Base-by-base conservation (phyloP, 331 rosid genomes). In the Pyrus hybrid region DNA sequence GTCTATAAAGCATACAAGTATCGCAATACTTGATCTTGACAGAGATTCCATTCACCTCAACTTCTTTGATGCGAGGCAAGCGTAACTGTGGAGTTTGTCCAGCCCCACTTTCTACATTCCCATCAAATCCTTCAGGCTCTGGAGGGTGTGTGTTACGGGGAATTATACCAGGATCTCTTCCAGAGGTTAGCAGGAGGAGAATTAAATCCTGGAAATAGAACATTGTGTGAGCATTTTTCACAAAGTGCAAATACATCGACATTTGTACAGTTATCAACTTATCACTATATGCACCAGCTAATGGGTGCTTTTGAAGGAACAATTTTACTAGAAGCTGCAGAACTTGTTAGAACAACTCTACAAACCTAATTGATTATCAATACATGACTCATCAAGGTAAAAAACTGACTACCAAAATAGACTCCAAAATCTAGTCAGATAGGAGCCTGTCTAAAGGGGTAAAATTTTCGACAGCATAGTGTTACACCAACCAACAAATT, bases 101-200 rank as follows among this genome's bases (percentile, higher is more conserved):
- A 26, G 93, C 83, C 57, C 93, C 97, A 73, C 68, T 77, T 75
- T 93, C 98, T 33, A 78, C 21, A 77, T 56, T 85, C 71, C 86
- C 88, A 61, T 93, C 98, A 23, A 81, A 83, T 75, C 89, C 86
- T 83, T 93, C 98, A 53, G 94, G 97, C 84, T 93, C 98, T 0
- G 98, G 98, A 57, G 98, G 98, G 75, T 93, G 98, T 64, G 87
- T 85, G 79, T 91, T 93, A 67, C 96, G 93, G 4, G 98, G 98
- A 83, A 93, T 85, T 77, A 93, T 93, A 68, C 98, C 98, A 78
- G 98, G 98, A 84, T 93, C 98, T 88, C 97, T 88, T 70, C 98
- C 94, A 71, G 98, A 91, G 28, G 97, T 93, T 21, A 88, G 85
- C 77, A 93, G 82, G 61, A 93, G 93, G 70, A 93, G 96, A 82